phyloP scores from a whole-genome alignment of 176 grass and related monocot species.

The Neostapfia colusana region DNA sequence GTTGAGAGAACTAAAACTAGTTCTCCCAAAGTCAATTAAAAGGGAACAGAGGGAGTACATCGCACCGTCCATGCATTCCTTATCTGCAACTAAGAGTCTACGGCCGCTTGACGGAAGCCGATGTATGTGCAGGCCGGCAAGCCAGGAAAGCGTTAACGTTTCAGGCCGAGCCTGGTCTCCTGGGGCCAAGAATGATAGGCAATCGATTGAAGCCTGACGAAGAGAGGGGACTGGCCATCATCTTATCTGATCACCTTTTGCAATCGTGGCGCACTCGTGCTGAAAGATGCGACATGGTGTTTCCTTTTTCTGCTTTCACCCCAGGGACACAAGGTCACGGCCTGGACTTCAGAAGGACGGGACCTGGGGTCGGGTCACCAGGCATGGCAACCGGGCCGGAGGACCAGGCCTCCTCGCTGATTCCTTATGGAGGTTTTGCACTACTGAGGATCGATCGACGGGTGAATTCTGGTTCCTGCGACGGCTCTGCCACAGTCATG shows the following conservation, averaged over 20 bases:
- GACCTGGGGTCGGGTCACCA: neutral
- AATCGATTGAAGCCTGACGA: neutral
- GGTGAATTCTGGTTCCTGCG: too few relatives aligned
- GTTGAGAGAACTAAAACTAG: too few relatives aligned
- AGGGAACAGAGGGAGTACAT: too few relatives aligned
- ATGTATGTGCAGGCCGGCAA: neutral
- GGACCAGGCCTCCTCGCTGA: too few relatives aligned
- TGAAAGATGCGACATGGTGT: neutral
- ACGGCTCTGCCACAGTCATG: neutral
- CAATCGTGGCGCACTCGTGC: constrained; percentile 39
- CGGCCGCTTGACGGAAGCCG: too few relatives aligned
- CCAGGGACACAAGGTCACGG: constrained; percentile 29
- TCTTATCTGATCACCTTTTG: neutral
- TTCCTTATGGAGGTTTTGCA: too few relatives aligned
- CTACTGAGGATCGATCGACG: too few relatives aligned
- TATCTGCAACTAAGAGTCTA: neutral
- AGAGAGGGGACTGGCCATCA: neutral
- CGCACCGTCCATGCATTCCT: neutral
- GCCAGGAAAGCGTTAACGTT: neutral
- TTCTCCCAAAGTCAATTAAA: too few relatives aligned
- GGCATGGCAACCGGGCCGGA: too few relatives aligned
- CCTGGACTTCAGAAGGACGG: constrained; percentile 8
- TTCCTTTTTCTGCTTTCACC: neutral
- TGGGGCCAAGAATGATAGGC: neutral
- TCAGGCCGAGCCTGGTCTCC: neutral